Evolutionary conservation across 805 yeast species (phyloP), one percentile per base, ranked within the genome.

Genomic region (Kluyveromyces siamensis): DNA sequence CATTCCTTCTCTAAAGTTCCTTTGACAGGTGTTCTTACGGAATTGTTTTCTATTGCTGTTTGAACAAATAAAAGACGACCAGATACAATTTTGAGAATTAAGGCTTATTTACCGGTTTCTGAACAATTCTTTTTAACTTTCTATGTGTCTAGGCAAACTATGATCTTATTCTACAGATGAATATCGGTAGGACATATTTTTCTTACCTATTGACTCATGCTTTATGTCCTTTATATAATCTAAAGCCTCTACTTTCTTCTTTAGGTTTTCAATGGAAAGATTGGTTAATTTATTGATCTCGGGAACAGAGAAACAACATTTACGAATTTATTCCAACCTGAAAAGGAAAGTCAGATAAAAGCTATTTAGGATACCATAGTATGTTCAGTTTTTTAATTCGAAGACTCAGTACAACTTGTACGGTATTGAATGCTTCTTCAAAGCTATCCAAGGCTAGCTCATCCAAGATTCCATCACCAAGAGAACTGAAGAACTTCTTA

Each of bases 391-490:
- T 38, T 8, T 44, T 38, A 9, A 19, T 41, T 27, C 46, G 46
- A 37, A 36, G 18, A 6, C 41, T 47, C 17, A 35, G 45, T 21
- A 13, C n/a, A 14, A 27, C 39, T 36, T 11, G 14, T 10, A 17
- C 16, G 27, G 16, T 27, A 13, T 19, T 37, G 27, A 43, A 44
- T 16, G 39, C 45, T 14, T 25, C 44, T 11, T 33, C 48, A 3
- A 40, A 46, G 35, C 9, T 40, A 27, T 18, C 30, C 13, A 27
- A 17, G 19, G 39, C 18, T 10, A 7, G 48, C 6, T 43, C 45
- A 14, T 40, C 53, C 27, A 58, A 62, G 1, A 59, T 74, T 2
- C 80, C 80, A 1, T 67, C 79, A 1, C 83, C 83, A 1, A 69
- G 67, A 44, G 62, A 62, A 39, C 57, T 79, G 48, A 75, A 76